Evolutionary conservation across 148 eudicot species (phyloP).

Genomic region (Euryodendron excelsum): DNA sequence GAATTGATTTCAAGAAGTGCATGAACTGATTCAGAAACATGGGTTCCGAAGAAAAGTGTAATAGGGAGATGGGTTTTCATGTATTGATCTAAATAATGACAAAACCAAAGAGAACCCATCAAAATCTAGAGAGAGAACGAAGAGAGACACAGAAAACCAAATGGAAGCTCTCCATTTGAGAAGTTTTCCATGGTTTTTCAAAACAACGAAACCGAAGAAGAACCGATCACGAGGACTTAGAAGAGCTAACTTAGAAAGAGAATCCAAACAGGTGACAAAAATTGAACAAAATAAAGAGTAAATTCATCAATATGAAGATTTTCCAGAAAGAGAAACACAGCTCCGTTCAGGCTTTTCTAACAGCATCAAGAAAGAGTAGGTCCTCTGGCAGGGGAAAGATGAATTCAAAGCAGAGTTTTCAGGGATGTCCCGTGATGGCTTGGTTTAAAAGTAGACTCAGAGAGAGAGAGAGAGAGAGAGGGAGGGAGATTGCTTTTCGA

Average conservation of each 20-base stretch:
- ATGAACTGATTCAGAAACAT: slow-evolving; percentile 72
- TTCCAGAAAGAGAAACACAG: slow-evolving; percentile 10
- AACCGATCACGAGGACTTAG: background rate
- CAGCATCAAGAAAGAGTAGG: slow-evolving; percentile 19
- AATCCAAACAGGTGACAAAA: background rate
- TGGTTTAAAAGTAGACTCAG: background rate
- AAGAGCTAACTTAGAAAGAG: background rate
- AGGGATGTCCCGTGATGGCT: slow-evolving; percentile 22
- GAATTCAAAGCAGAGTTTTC: slow-evolving; percentile 3
- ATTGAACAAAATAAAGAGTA: background rate
- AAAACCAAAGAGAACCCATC: slow-evolving; percentile 16
- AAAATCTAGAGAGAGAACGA: slow-evolving; percentile 14
- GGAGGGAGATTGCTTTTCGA: background rate
- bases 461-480: slow-evolving; percentile 5
- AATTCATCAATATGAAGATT: slow-evolving; percentile 5
- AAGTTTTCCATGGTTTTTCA: slow-evolving; percentile 6
- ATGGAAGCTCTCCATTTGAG: slow-evolving; percentile 10
- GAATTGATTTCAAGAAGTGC: slow-evolving; percentile 71
- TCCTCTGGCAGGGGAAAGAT: slow-evolving; percentile 9
- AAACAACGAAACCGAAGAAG: background rate
- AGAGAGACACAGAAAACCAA: background rate
- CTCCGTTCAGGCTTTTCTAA: slow-evolving; percentile 20
- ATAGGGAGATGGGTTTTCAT: slow-evolving; percentile 21
- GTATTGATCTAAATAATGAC: slow-evolving; percentile 15
- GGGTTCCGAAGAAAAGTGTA: background rate